These are phyloP conservation scores for Eutypa lata DNA, from an alignment of 2,329 filamentous ascomycete genomes.

Conservation along the genomic window DNA sequence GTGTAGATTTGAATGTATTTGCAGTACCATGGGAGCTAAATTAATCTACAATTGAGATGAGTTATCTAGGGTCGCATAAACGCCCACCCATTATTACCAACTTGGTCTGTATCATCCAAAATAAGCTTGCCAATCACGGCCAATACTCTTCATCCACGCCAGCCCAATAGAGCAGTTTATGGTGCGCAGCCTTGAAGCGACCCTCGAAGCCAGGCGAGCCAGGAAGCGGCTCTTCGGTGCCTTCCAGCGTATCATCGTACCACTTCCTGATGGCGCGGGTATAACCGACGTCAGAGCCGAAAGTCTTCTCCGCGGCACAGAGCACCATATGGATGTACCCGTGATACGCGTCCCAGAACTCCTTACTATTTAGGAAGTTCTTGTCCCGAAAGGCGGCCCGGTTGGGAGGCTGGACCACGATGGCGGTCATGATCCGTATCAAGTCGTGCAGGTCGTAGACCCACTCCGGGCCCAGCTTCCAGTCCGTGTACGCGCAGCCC, in stretches of 20 bases:
- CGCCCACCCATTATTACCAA: no score
- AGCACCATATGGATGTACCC: slow-evolving; percentile 20
- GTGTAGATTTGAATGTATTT: no score
- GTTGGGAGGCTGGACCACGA: slow-evolving; percentile 9
- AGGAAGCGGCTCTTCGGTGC: slow-evolving; percentile 5
- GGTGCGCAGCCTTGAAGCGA: slow-evolving; percentile 20
- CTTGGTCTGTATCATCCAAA: no score
- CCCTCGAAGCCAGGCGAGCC: slow-evolving; percentile 16
- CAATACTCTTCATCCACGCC: slow-evolving; percentile 9
- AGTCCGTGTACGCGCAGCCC: slow-evolving; percentile 19
- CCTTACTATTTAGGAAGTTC: slow-evolving; percentile 8
- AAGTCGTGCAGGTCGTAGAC: slow-evolving; percentile 23
- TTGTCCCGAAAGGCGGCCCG: slow-evolving; percentile 3
- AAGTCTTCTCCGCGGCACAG: slow-evolving; percentile 11
- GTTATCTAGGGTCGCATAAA: no score
- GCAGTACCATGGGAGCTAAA: no score
- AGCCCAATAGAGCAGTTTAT: slow-evolving; percentile 23
- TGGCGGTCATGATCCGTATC: slow-evolving; percentile 14
- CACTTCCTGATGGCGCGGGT: slow-evolving; percentile 16
- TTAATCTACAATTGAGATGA: no score
- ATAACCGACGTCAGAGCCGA: slow-evolving; percentile 19
- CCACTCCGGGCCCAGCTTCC: slow-evolving; percentile 18
- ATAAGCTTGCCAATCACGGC: no score
- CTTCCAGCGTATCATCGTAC: slow-evolving; percentile 8
- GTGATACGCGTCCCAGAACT: slow-evolving; percentile 17